phyloP scores from a whole-genome alignment of 306 rosid genomes.

The Dicorynia guianensis region DNA sequence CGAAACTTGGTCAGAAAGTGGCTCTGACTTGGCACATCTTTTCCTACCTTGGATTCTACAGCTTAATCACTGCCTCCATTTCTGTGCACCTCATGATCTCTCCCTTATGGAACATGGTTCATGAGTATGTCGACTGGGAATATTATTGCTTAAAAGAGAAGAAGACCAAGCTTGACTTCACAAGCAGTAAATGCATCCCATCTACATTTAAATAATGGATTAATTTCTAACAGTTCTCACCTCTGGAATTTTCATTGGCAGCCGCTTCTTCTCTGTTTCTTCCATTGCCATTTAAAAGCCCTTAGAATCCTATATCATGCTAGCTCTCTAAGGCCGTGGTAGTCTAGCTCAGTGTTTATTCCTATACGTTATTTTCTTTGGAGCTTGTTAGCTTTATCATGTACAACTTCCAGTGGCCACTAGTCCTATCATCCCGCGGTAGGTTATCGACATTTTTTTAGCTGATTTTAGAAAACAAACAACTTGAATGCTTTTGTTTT shows the following conservation, averaged over 20 bases:
- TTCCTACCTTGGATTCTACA: slow-evolving; percentile 44
- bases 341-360: slow-evolving; percentile 7
- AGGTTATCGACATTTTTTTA: slow-evolving; percentile 9
- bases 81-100: slow-evolving; percentile 18
- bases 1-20: slow-evolving; percentile 30
- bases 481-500: background rate
- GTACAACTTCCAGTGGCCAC: background rate
- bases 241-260: slow-evolving; percentile 1
- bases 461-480: background rate
- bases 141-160: slow-evolving; percentile 56
- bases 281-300: slow-evolving; percentile 28
- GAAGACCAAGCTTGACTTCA: slow-evolving; percentile 49
- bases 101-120: slow-evolving; percentile 42
- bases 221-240: slow-evolving; percentile 12
- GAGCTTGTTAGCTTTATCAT: slow-evolving; percentile 3
- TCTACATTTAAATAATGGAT: slow-evolving; percentile 20
- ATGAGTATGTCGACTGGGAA: slow-evolving; percentile 56
- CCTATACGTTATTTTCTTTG: slow-evolving; percentile 9
- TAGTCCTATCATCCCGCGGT: slow-evolving; percentile 5
- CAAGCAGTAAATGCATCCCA: slow-evolving; percentile 21
- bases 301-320: slow-evolving; percentile 31
- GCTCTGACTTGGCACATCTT: slow-evolving; percentile 30
- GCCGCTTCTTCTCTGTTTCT: background rate
- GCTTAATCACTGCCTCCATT: slow-evolving; percentile 44
- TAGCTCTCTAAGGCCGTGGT: background rate